These are phyloP conservation scores for Microglena sp. DNA, from an alignment of 139 green algal genomes.

Conservation along the genomic window DNA sequence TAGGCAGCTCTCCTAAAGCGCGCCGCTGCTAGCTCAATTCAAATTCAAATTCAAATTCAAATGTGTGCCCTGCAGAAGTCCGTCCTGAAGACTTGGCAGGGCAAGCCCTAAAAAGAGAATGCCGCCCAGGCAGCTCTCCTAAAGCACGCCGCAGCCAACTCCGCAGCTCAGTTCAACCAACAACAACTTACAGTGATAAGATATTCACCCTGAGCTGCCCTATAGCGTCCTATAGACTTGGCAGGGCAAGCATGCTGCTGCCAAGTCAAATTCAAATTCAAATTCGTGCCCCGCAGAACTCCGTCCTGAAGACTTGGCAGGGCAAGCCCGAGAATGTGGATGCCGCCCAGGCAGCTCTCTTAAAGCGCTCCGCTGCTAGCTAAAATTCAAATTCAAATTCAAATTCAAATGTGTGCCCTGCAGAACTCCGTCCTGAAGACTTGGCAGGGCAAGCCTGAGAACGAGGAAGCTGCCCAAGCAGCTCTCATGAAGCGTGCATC, in stretches of 20 bases:
- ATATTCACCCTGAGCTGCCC: conserved; percentile 36
- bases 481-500: conserved; percentile 85
- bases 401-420: no score
- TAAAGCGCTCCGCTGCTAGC: conserved; percentile 92
- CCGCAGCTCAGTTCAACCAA: conserved; percentile 84
- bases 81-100: conserved; percentile 18
- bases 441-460: conserved; percentile 68
- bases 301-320: conserved; percentile 73
- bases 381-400: no score
- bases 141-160: conserved; percentile 91
- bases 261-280: background rate
- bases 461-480: conserved; percentile 77
- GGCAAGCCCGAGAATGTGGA: conserved; percentile 80
- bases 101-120: conserved; percentile 78
- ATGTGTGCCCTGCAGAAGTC: no score
- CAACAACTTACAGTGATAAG: no score
- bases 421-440: conserved; percentile 10
- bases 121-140: conserved; percentile 86
- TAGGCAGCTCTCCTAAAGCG: conserved; percentile 89
- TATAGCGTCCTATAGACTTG: conserved; percentile 18
- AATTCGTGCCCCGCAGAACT: no score
- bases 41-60: no score
- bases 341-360: conserved; percentile 80
- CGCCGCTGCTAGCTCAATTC: conserved; percentile 88
- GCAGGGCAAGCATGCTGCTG: background rate